Conservation (phyloP, 2,329 filamentous ascomycete genomes). For the Fusarium globosum region DNA sequence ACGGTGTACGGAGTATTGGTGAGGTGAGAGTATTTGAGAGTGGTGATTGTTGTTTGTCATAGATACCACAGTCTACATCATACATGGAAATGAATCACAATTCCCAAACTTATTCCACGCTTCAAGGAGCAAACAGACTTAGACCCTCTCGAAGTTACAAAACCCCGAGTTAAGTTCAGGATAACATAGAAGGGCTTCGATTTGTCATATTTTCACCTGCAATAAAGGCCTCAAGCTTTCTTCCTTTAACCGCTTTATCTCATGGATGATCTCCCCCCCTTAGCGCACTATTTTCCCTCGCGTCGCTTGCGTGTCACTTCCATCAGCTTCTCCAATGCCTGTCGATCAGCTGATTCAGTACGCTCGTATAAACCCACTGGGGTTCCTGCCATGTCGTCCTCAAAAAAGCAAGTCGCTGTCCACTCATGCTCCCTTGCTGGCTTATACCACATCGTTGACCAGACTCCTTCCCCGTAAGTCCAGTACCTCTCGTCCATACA, state of each 20-base stretch:
- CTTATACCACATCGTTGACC: no score
- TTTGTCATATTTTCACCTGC: accelerated
- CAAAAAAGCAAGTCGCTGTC: accelerated
- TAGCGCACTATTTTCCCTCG: accelerated
- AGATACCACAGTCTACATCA: neutral
- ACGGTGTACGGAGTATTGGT: neutral
- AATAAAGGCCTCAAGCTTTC: accelerated
- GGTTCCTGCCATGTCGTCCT: neutral
- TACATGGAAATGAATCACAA: neutral
- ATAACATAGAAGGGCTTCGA: neutral
- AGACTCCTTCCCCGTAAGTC: no score
- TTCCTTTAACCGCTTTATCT: accelerated
- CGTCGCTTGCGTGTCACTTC: neutral
- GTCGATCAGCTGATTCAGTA: neutral
- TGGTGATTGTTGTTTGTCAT: neutral
- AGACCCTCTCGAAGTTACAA: neutral
- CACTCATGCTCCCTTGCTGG: no score
- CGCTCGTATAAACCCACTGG: neutral
- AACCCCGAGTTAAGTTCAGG: accelerated
- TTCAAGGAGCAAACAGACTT: accelerated
- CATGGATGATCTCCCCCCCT: accelerated
- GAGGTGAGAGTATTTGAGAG: neutral
- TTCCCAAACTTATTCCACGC: neutral
- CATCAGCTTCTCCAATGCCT: neutral
- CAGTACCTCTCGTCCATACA: no score